Percentiles rank a stretch among this genome's conserved stretches.
Evolutionary conservation across 2,329 filamentous ascomycete genomes (phyloP).

Genomic region (Penicillium verrucosum): DNA sequence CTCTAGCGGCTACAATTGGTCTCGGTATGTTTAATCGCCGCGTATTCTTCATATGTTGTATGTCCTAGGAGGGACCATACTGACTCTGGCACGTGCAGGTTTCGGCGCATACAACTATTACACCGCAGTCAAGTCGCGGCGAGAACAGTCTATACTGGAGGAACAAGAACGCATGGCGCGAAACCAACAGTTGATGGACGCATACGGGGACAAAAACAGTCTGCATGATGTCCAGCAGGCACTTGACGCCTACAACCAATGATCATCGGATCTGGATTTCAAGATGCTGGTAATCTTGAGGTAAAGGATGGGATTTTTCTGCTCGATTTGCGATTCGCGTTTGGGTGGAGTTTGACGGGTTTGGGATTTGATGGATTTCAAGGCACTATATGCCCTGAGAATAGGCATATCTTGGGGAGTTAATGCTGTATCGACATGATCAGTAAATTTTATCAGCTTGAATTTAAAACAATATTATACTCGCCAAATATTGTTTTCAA

Average conservation of each 20-base stretch:
- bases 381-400: neutral
- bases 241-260: slow-evolving; percentile 45
- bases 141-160: slow-evolving; percentile 15
- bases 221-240: slow-evolving; percentile 46
- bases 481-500: neutral
- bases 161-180: slow-evolving; percentile 36
- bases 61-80: neutral
- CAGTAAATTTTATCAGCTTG: neutral
- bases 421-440: neutral
- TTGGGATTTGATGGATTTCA: neutral
- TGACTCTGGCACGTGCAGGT: slow-evolving; percentile 14
- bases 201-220: slow-evolving; percentile 46
- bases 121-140: slow-evolving; percentile 12
- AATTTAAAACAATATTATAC: neutral
- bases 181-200: slow-evolving; percentile 45
- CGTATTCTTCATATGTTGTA: neutral
- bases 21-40: slow-evolving; percentile 13
- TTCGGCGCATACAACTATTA: slow-evolving; percentile 28
- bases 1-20: slow-evolving; percentile 20
- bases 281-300: slow-evolving; percentile 2
- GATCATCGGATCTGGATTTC: neutral
- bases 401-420: neutral
- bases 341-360: neutral
- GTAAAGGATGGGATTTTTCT: neutral
- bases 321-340: neutral